Evolutionary conservation across 257 asterid genomes (phyloP), one percentile per base, ranked within the genome.

Genomic region (Solanum habrochaites): DNA sequence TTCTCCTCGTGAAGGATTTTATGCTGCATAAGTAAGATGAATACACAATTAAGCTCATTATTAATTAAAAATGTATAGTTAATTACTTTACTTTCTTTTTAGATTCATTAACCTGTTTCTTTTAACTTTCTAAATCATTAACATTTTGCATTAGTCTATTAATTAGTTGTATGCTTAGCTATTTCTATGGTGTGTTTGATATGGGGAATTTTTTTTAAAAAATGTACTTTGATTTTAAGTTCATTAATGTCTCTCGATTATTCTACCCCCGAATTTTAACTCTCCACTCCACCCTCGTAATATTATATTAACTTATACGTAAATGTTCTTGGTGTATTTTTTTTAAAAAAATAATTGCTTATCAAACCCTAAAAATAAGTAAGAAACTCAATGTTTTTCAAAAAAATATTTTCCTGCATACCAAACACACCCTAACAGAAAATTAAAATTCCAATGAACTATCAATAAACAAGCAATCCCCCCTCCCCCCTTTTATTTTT

Each of bases 1-100:
- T 91, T 93, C 90, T 93, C 93, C 86, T 92, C 94, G 86, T 91
- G 94, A 31, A 93, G 93, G 70, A 90, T 92, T 82, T 91, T 92
- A 11, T 91, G 91, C 96, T 93, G 92, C 90, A 92, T 14, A 25
- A 80, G 42, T 14, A 25, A 80, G 42, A 86, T 18, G 37, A 73
- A 70, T n/a, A 31, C 29, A 56, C 6, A 18, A 56, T 2, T 52
- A 52, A 73, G 42, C 37, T 85, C 11, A 47, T 84, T 42, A 37
- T 10, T 64, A 8, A 37, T 15, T 40, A 8, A 29, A 20, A 32
- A 13, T 25, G 16, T 12, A 10, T 49, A 60, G 3, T 47, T 11
- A 40, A 31, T 21, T 56, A 58, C 77, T 49, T 21, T 56, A 58
- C 83, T 62, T 71, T 52, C 23, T 82, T 69, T 58, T n/a, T 77